A percentile compares a stretch with the other conserved stretches of the same genome.
phyloP scores from a whole-genome alignment of 169 alveolate species.

The Cryptosporidium sp. region DNA sequence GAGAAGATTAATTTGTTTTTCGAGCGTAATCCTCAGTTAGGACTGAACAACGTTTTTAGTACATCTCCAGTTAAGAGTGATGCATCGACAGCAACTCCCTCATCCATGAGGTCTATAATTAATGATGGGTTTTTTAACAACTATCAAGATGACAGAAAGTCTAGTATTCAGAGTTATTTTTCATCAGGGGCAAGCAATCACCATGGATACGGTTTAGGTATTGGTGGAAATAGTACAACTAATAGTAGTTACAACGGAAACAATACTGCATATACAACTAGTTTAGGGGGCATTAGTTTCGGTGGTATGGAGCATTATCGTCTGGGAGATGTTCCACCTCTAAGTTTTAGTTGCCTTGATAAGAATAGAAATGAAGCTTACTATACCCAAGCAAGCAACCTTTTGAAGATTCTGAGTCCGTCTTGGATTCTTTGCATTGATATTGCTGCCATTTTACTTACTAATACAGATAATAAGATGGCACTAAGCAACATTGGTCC shows the following conservation, averaged over 20 bases:
- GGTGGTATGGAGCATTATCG: constrained; percentile 34
- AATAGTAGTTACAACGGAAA: neutral
- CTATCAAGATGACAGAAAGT: constrained; percentile 2
- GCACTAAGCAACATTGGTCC: constrained; percentile 75
- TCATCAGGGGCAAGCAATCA: constrained; percentile 12
- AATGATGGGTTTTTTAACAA: constrained; percentile 13
- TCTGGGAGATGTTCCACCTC: constrained; percentile 64
- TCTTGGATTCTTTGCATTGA: constrained; percentile 72
- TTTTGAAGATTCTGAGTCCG: constrained; percentile 56
- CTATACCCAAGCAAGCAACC: constrained; percentile 29
- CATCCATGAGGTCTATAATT: constrained; percentile 18
- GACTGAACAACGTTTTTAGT: constrained; percentile 14
- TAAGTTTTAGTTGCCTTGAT: constrained; percentile 24
- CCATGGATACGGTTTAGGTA: neutral
- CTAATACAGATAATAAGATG: constrained; percentile 73
- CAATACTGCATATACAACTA: neutral
- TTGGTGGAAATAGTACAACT: neutral
- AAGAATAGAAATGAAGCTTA: constrained; percentile 48
- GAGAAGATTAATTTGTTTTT: constrained; percentile 5
- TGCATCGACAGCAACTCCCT: constrained; percentile 57
- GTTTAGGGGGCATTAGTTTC: neutral
- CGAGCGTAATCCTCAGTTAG: neutral
- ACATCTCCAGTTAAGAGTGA: constrained; percentile 71
- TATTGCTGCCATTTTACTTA: constrained; percentile 61
- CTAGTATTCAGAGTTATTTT: constrained; percentile 9